phyloP scores from a whole-genome alignment of 2,329 filamentous ascomycete species.

The Paramyrothecium roridum region DNA sequence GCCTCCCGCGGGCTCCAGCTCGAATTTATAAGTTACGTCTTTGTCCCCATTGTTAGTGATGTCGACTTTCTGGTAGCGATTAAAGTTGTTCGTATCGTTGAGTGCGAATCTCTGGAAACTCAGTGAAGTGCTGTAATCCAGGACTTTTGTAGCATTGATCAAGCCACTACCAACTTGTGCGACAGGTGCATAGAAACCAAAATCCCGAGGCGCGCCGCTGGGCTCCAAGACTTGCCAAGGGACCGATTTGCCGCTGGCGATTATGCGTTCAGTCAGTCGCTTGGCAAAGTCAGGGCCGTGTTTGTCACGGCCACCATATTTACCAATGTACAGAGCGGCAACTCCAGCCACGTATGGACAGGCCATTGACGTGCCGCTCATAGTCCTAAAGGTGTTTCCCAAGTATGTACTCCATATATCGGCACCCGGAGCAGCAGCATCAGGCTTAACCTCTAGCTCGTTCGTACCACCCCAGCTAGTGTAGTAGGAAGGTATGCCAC shows the following conservation, averaged over 20 bases:
- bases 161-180: conserved; percentile 37
- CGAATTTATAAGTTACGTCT: conserved; percentile 27
- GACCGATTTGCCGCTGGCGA: conserved; percentile 24
- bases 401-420: conserved; percentile 39
- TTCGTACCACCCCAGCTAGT: conserved; percentile 40
- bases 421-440: conserved; percentile 38
- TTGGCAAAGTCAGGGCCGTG: conserved; percentile 26
- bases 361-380: conserved; percentile 48
- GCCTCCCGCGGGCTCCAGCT: conserved; percentile 26
- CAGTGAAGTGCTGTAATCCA: conserved; percentile 32
- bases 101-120: conserved; percentile 36
- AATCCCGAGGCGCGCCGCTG: conserved; percentile 11
- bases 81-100: conserved; percentile 40
- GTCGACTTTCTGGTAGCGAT: conserved; percentile 13
- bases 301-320: conserved; percentile 23
- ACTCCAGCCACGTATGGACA: conserved; percentile 42
- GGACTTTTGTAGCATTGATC: conserved; percentile 37
- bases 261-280: conserved; percentile 23
- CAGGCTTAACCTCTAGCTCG: conserved; percentile 39
- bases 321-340: conserved; percentile 30
- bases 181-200: conserved; percentile 24
- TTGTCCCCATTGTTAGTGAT: conserved; percentile 33
- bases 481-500: conserved; percentile 33
- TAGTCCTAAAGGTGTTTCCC: conserved; percentile 23
- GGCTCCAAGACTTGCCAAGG: conserved; percentile 11